phyloP scores from a whole-genome alignment of 768 basidiomycete species.

The Pilatotrama ljubarskyi region DNA sequence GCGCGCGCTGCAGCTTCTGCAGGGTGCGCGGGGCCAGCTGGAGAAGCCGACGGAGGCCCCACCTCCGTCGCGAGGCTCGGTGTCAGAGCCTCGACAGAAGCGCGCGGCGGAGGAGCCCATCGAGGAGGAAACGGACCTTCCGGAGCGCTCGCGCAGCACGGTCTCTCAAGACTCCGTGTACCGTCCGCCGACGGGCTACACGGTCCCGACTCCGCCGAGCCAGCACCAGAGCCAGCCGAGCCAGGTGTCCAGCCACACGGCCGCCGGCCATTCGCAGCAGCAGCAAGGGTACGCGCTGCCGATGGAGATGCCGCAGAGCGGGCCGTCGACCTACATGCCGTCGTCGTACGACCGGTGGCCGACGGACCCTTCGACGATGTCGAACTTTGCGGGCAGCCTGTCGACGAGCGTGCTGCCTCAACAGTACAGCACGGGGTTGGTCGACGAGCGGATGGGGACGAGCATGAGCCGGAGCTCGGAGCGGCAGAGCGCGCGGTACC shows the following conservation, averaged over 20 bases:
- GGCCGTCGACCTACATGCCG: conserved; percentile 30
- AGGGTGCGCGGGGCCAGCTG: conserved; percentile 52
- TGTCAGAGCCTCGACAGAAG: conserved; percentile 46
- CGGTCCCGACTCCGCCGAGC: conserved; percentile 11
- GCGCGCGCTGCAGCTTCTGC: conserved; percentile 71
- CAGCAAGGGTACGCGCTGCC: conserved; percentile 18
- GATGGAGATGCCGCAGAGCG: conserved; percentile 14
- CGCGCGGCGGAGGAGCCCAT: conserved; percentile 56
- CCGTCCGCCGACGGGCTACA: conserved; percentile 20
- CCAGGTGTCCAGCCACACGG: no score
- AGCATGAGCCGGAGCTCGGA: conserved; percentile 19
- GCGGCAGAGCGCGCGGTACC: conserved; percentile 29
- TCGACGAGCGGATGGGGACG: conserved; percentile 44
- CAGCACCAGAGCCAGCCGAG: conserved; percentile 1
- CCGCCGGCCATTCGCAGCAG: neutral
- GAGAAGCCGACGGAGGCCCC: conserved; percentile 12
- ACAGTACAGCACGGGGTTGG: conserved; percentile 71
- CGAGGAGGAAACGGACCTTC: conserved; percentile 23
- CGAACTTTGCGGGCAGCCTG: conserved; percentile 46
- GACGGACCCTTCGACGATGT: conserved; percentile 22
- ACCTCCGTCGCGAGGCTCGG: conserved; percentile 2
- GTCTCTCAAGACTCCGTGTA: conserved; percentile 19
- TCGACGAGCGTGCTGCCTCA: conserved; percentile 77
- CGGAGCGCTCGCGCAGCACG: conserved; percentile 8
- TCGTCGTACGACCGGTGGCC: conserved; percentile 53